A percentile compares a stretch with the other conserved stretches of the same genome.
Evolutionary conservation across 73 alveolate species (phyloP).

Genomic region (Paramecium pentaurelia): DNA sequence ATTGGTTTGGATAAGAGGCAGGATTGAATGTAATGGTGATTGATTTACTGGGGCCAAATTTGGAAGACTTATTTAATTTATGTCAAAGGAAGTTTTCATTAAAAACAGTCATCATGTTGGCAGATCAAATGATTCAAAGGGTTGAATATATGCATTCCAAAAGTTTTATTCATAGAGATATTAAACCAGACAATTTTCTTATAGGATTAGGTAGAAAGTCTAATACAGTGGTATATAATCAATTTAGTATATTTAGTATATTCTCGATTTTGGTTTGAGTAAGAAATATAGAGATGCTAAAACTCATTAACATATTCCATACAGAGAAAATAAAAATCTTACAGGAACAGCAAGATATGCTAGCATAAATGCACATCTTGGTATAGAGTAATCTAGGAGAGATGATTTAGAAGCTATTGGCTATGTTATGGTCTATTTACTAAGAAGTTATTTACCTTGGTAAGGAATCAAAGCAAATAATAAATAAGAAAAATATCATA

Average conservation of each 20-base stretch:
- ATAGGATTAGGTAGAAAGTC: conserved; percentile 64
- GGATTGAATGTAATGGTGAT: conserved; percentile 84
- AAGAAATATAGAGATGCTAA: conserved; percentile 71
- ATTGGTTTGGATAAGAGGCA: conserved; percentile 84
- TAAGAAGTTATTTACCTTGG: conserved; percentile 78
- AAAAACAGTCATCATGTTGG: conserved; percentile 79
- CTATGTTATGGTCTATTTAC: conserved; percentile 67
- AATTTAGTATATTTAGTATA: not conserved
- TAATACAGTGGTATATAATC: conserved; percentile 17
- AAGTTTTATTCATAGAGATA: conserved; percentile 66
- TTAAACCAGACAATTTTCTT: conserved; percentile 68
- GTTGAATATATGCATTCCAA: conserved; percentile 66
- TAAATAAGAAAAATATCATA: conserved; percentile 68
- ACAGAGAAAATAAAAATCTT: conserved; percentile 70
- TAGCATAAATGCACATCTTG: conserved; percentile 71
- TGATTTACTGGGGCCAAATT: conserved; percentile 85
- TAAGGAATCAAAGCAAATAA: conserved; percentile 66
- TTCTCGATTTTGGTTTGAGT: conserved; percentile 76
- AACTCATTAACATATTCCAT: conserved; percentile 79
- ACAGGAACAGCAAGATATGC: conserved; percentile 87
- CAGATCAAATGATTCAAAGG: conserved; percentile 73
- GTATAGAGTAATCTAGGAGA: conserved; percentile 73
- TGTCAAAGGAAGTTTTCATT: conserved; percentile 80
- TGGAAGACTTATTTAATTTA: conserved; percentile 87
- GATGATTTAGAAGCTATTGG: conserved; percentile 82